phyloP scores from a whole-genome alignment of 2,329 filamentous ascomycete species.

The Aspergillus alliaceus region DNA sequence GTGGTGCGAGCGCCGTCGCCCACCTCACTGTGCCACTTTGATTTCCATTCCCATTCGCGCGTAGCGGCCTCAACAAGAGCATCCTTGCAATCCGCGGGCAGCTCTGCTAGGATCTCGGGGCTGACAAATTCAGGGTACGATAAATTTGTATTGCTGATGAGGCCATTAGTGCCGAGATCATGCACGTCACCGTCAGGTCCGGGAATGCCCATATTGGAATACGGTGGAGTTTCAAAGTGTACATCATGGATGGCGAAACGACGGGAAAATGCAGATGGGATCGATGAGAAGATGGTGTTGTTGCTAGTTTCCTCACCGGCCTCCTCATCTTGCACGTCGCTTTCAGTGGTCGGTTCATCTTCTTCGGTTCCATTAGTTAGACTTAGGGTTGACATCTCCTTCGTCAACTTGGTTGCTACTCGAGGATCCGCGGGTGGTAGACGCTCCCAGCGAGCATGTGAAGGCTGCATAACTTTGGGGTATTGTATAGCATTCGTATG shows the following conservation, averaged over 20 bases:
- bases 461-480: slow-evolving; percentile 84
- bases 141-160: slow-evolving; percentile 38
- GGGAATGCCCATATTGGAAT: slow-evolving; percentile 59
- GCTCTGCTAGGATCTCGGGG: slow-evolving; percentile 43
- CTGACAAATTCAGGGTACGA: slow-evolving; percentile 37
- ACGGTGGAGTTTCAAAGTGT: slow-evolving; percentile 57
- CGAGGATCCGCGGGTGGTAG: slow-evolving; percentile 51
- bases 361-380: slow-evolving; percentile 32
- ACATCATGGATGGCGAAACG: slow-evolving; percentile 66
- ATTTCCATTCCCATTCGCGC: slow-evolving; percentile 71
- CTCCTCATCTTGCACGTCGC: slow-evolving; percentile 9
- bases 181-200: slow-evolving; percentile 46
- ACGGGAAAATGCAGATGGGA: slow-evolving; percentile 59
- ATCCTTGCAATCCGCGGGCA: slow-evolving; percentile 59
- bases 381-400: slow-evolving; percentile 35
- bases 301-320: slow-evolving; percentile 5
- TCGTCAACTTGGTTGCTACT: slow-evolving; percentile 28
- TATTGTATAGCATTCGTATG: slow-evolving; percentile 93
- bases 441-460: slow-evolving; percentile 78
- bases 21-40: slow-evolving; percentile 69
- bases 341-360: slow-evolving; percentile 9
- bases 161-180: slow-evolving; percentile 43
- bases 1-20: slow-evolving; percentile 47
- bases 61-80: slow-evolving; percentile 69
- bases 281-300: slow-evolving; percentile 50